A percentile compares a stretch with the other conserved stretches of the same genome.
Conservation (phyloP, 2,329 filamentous ascomycete species). For the Blastomyces silverae region DNA sequence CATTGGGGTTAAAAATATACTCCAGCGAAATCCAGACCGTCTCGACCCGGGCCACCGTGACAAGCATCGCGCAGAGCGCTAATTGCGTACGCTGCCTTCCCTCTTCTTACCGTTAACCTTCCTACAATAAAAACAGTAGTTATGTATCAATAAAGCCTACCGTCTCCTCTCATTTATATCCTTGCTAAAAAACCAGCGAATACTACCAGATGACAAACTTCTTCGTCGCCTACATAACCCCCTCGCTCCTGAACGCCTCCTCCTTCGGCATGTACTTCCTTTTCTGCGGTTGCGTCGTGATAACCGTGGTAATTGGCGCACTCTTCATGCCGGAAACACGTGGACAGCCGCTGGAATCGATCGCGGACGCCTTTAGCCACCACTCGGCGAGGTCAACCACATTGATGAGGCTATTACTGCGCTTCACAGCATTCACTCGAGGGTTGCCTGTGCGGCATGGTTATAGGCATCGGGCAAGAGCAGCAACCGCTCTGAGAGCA, state of each 20-base stretch:
- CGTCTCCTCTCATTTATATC: background rate
- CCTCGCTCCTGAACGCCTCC: slow-evolving; percentile 39
- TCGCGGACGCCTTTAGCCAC: slow-evolving; percentile 41
- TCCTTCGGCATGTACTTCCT: slow-evolving; percentile 44
- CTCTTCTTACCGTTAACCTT: background rate
- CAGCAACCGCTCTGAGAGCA: background rate
- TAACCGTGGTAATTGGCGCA: slow-evolving; percentile 37
- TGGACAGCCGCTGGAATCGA: slow-evolving; percentile 45
- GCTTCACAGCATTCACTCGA: background rate
- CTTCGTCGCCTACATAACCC: slow-evolving; percentile 42
- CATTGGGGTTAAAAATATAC: slow-evolving; percentile 51
- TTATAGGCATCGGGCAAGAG: background rate
- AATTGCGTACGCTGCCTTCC: slow-evolving; percentile 37
- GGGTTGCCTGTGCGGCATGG: background rate
- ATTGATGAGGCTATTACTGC: background rate
- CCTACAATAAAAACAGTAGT: background rate
- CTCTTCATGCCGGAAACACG: slow-evolving; percentile 49
- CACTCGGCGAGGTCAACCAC: background rate
- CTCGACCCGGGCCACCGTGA: slow-evolving; percentile 50
- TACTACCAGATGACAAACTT: slow-evolving; percentile 34
- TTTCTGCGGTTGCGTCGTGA: slow-evolving; percentile 39
- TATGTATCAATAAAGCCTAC: background rate
- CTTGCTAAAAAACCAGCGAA: background rate
- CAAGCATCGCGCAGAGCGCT: slow-evolving; percentile 47
- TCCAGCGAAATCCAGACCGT: slow-evolving; percentile 53